Evolutionary conservation across 2,329 filamentous ascomycete species (phyloP), one percentile per base, ranked within the genome.

Genomic region (Diaporthe eres): DNA sequence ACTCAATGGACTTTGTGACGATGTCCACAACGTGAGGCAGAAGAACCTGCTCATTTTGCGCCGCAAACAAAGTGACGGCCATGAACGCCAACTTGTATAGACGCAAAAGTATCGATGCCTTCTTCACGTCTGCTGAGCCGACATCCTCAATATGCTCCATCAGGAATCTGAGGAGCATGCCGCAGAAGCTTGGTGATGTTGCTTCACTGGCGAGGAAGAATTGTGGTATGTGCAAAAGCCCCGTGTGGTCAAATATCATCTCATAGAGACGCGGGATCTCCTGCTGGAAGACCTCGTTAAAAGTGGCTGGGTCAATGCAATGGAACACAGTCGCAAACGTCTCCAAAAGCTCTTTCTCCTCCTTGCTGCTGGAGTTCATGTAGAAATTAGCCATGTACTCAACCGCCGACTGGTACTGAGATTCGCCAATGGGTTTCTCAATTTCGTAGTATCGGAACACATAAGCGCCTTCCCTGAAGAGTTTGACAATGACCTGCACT

Each of bases 41-140:
- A 19, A 99, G 88, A 3, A 99, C 95, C 82, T 97, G 94, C 85
- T 99, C 97, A 80, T 99, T 99, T 82, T 98, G 96, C 12, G 91
- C 90, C 0, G 95, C 95, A 83, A 99, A 99, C 1, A 99, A 88
- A 0, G 97, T 99, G 53, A 99, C 97, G 0, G 97, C 97, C 97
- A 99, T 99, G 84, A 99, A 99, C 0, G 96, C 98, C 70, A 99
- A 86, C 85, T 99, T 99, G 87, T 98, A 99, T 71, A 99, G 91
- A 74, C 97, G 91, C 70, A 99, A 87, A 47, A 99, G 86, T 65
- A 99, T 98, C 8, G 95, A 96, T 0, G 97, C 96, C 84, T 96
- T 98, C 82, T 95, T 95, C 72, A 97, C 93, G 84, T 99, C 95
- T 10, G 94, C 92, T 0, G 95, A 97, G 31, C 97, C 97, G 58